Evolutionary conservation across 495 filamentous ascomycete genomes (phyloP), one percentile per base, ranked within the genome.

Genomic region (Penicillium diatomitis): DNA sequence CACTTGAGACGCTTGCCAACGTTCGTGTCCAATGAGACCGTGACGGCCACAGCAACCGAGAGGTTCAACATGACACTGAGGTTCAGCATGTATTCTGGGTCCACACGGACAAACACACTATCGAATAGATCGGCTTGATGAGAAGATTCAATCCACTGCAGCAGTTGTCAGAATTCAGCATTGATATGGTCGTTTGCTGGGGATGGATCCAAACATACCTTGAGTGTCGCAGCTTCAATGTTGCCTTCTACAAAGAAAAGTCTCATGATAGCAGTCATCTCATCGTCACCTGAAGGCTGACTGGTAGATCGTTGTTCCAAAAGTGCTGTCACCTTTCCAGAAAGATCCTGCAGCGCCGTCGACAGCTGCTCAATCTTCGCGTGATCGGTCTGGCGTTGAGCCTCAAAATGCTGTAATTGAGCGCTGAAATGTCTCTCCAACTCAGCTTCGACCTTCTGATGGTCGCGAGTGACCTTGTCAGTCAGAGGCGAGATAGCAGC

Each of bases 311-410:
- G 85, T 3, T 77, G 73, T 4, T 78, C 70, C 7, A 81, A 80
- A 78, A 95, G 82, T 6, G 80, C 71, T 32, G 81, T 74, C 29
- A 97, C 75, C 6, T 83, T 88, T 49, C 85, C 80, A 9, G 83
- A 77, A 47, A 96, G 72, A 38, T 78, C 71, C 33, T 77, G 80
- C 7, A 95, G 83, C 28, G 87, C 75, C 4, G 74, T 69, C 10
- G 84, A 84, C 51, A 98, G 78, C 54, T 90, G 80, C 41, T 95
- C 87, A 49, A 96, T 86, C 72, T 95, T 95, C 32, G 70, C 72
- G 31, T 74, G 74, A 54, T 96, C 90, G 27, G 74, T 72, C 12
- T 79, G 75, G 38, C 81, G 86, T 60, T 84, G 81, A n/a, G 70
- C 60, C 56, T 95, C 86, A 12, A 84, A 73, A 27, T 79, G 72